phyloP scores from a whole-genome alignment of 805 yeast species.

The Schizosaccharomyces osmophilus region DNA sequence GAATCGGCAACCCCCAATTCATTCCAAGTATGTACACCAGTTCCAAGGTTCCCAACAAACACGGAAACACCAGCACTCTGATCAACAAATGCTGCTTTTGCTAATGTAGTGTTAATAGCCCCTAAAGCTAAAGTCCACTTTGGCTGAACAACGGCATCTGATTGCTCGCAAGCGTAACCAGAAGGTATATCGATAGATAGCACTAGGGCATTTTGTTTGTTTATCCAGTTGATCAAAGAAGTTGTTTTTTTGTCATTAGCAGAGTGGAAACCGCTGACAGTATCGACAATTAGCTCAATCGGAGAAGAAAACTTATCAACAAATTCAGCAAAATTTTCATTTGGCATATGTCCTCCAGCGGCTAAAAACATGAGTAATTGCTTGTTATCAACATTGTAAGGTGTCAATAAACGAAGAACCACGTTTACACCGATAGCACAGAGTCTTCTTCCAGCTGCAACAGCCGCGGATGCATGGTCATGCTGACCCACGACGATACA shows the following conservation, averaged over 20 bases:
- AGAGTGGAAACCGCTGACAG: neutral
- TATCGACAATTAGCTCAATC: neutral
- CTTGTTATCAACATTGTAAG: neutral
- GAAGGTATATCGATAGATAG: neutral
- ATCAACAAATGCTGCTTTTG: neutral
- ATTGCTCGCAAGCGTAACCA: neutral
- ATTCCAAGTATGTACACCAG: neutral
- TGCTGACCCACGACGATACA: neutral
- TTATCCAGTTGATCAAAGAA: neutral
- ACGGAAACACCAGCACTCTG: neutral
- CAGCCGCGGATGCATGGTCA: neutral
- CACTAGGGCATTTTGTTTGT: neutral
- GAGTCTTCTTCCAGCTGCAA: neutral
- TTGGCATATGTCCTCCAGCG: neutral
- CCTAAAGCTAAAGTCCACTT: slow-evolving; percentile 1
- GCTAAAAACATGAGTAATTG: neutral
- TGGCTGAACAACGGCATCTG: neutral
- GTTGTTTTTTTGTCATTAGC: neutral
- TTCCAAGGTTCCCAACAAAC: neutral
- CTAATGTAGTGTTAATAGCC: neutral
- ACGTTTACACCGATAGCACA: neutral
- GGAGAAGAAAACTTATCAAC: neutral
- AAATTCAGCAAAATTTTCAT: neutral
- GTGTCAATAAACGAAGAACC: neutral
- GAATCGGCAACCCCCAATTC: neutral